These are phyloP conservation scores for Tetrahymena thermophila DNA, from an alignment of 73 alveolate genomes.

Conservation along the genomic window DNA sequence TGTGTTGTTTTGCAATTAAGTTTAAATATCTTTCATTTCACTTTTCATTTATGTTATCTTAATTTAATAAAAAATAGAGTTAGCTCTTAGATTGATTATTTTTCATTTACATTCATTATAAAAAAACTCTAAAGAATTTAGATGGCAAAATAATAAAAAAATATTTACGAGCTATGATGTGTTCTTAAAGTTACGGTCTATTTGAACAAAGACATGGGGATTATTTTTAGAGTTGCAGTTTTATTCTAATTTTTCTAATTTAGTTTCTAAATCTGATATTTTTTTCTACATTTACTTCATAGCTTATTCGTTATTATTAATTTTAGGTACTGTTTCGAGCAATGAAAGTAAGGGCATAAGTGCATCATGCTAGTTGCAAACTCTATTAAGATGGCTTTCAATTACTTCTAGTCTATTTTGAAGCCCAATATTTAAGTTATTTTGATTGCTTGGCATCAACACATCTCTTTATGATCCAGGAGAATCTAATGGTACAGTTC, in stretches of 20 bases:
- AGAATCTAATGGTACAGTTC: background rate
- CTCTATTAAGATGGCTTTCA: background rate
- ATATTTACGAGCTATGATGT: background rate
- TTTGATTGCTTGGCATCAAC: background rate
- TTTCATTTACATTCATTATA: background rate
- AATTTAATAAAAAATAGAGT: background rate
- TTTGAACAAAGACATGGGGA: background rate
- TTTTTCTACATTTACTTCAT: background rate
- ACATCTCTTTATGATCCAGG: background rate
- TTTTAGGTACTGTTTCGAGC: background rate
- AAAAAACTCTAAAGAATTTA: background rate
- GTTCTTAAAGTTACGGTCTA: background rate
- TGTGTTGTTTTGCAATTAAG: background rate
- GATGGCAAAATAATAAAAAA: background rate
- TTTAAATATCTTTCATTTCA: background rate
- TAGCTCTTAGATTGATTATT: background rate
- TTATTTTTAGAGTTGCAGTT: background rate
- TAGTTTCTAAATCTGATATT: background rate
- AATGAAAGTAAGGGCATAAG: background rate
- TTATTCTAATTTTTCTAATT: background rate
- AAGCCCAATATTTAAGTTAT: background rate
- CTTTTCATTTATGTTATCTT: background rate
- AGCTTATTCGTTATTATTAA: background rate
- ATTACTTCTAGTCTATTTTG: background rate
- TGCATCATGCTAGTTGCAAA: background rate